Base-by-base conservation (phyloP, 148 eudicot species). In the Camellia granthamiana region DNA sequence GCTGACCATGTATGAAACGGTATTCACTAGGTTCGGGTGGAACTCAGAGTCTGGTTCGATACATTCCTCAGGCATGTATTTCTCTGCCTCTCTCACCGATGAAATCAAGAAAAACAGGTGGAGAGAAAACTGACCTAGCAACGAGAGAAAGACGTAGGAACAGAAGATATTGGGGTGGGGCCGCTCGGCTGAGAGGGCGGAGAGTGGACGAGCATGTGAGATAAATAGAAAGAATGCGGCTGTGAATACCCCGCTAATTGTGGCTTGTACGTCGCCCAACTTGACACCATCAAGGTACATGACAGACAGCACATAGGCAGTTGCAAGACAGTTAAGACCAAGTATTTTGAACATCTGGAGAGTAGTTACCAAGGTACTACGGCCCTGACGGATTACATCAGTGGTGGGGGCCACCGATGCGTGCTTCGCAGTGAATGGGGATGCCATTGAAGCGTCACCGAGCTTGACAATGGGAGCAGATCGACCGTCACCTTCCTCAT, bases 371-470 rank as follows among this genome's bases (percentile, higher is more conserved):
- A 95, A 94, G 46, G 98, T 95, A 80, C 98, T 95, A 4, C 98
- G 88, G 42, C 98, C 98, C 80, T 95, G 98, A 52, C 98, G 94
- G 61, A 93, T 91, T 81, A 95, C 88, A 77, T 93, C 98, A 1
- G 86, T 84, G 42, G 93, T 90, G 1, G 98, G 98, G 65, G 89
- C 88, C 3, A 95, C 97, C 0, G 98, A 95, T 21, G 98, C 97
- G 70, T 93, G 98, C 81, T 95, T 95, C 15, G 98, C 97, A 11
- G 98, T 91, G 74, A 95, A 95, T 59, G 98, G 98, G n/a, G 98
- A 95, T n/a, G 98, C 98, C 98, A 95, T 95, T 5, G 98, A 95
- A 18, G 98, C 98, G 80, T 93, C 97, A 18, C 98, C 98, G 0
- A 95, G 94, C 82, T 91, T 95, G 73, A 95, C 98, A 16, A 95